Base-by-base conservation (phyloP, 2,329 filamentous ascomycete genomes). In the Apiospora sp. region DNA sequence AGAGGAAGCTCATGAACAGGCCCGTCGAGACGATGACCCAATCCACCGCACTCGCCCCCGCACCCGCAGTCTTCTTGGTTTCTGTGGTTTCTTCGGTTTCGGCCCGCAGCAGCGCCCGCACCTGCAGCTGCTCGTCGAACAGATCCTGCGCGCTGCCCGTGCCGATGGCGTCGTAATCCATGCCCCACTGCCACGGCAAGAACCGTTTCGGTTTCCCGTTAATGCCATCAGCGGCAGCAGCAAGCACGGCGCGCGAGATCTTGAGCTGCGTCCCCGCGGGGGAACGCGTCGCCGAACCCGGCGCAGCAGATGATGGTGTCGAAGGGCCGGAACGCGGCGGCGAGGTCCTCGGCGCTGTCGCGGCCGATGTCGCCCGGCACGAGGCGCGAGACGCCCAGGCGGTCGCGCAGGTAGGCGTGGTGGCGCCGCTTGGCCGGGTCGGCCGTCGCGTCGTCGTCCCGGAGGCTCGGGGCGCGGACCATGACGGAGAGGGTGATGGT, bases 121-220 rank as follows among this genome's bases (percentile, higher is more conserved):
- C 91, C 71, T 86, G 85, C 0, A 91, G 82, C 82, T 93, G 91
- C 84, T 93, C 92, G 73, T 91, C 91, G 76, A 93, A 94, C 19
- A 94, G 78, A 46, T 90, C 87, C 80, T 93, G 91, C 61, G 88
- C 83, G 37, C 87, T 89, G 0, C 88, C 87, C 0, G 83, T 79
- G 0, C 91, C 90, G 22, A 93, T 89, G 41, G 83, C 79, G 72
- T 94, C 91, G 80, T 94, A 94, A 78, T 94, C 90, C 34, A 93
- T 88, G 0, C 92, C 92, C 79, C 91, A 94, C 79, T 94, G 92
- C 92, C 92, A 94, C 0, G 92, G 92, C 24, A 94, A 86, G 77
- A 87, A 94, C 0, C 88, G 82, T 34, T 64, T 64, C 30, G 10
- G 19, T 22, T n/a, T 41, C 34, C 10, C 19, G 34, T 14, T 5